phyloP scores from a whole-genome alignment of 148 eudicot genomes.

The Spergularia marina region DNA sequence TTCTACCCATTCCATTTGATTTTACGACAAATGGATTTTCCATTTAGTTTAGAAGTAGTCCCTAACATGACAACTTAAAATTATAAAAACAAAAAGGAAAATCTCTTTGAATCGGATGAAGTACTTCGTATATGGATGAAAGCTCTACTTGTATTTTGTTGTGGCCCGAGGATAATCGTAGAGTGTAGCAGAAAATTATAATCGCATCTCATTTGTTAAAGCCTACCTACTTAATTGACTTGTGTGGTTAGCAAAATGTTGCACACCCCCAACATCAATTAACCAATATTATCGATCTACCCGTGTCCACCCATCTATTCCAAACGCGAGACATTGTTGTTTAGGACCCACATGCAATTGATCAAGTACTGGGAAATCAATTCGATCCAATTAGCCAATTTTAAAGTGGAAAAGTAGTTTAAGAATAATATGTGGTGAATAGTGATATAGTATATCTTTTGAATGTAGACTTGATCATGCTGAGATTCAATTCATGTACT shows the following conservation, averaged over 20 bases:
- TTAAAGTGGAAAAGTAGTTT: too few relatives aligned
- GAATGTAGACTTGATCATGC: constrained; percentile 19
- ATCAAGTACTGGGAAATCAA: too few relatives aligned
- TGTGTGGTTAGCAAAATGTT: constrained; percentile 24
- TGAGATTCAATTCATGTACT: not conserved
- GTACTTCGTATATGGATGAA: not conserved
- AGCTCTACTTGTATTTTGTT: not conserved
- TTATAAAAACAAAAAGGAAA: too few relatives aligned
- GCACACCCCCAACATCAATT: not conserved
- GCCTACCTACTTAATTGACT: not conserved
- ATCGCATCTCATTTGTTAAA: not conserved
- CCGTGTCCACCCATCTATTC: constrained; percentile 11
- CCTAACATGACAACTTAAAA: too few relatives aligned
- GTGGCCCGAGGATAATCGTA: not conserved
- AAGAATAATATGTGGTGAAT: constrained; percentile 1
- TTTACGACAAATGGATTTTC: too few relatives aligned
- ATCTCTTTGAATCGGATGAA: too few relatives aligned
- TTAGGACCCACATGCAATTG: constrained; percentile 15
- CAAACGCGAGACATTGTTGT: constrained; percentile 12
- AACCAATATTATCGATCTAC: not conserved
- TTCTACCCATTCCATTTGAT: too few relatives aligned
- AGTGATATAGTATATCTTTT: not conserved
- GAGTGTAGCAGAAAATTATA: not conserved
- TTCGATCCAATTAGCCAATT: too few relatives aligned
- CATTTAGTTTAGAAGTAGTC: too few relatives aligned